Percentiles rank a stretch among this genome's conserved stretches.
These are phyloP conservation scores for Millerago galiae DNA, from an alignment of 805 yeast genomes.

Conservation along the genomic window DNA sequence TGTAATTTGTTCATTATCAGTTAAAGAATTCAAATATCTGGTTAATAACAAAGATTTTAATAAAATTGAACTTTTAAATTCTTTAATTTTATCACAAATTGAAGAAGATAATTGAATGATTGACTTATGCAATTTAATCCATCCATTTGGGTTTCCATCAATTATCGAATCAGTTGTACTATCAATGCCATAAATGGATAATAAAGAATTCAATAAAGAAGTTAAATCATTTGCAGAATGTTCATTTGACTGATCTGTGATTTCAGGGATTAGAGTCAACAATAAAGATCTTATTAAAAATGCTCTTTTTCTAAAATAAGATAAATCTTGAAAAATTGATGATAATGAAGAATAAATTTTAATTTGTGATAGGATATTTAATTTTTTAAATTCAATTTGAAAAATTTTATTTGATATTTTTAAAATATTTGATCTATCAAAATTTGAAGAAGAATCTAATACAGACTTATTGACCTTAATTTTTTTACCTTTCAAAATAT, in stretches of 20 bases:
- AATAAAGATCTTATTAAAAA: conserved; percentile 64
- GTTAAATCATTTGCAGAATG: conserved; percentile 26
- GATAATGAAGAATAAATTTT: conserved; percentile 63
- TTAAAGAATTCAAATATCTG: conserved; percentile 47
- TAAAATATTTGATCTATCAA: conserved; percentile 39
- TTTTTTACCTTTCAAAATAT: conserved; percentile 37
- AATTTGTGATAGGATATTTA: conserved; percentile 49
- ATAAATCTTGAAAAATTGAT: conserved; percentile 52
- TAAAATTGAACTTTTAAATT: conserved; percentile 35
- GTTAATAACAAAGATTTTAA: conserved; percentile 51
- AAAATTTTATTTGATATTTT: conserved; percentile 41
- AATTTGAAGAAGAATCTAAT: conserved; percentile 9
- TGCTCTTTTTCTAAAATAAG: conserved; percentile 59
- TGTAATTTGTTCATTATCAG: conserved; percentile 50
- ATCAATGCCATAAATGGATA: conserved; percentile 49
- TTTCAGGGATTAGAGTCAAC: conserved; percentile 39
- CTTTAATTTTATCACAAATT: conserved; percentile 47
- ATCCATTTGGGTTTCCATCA: conserved; percentile 30
- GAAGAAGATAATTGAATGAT: conserved; percentile 45
- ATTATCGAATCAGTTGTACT: conserved; percentile 28
- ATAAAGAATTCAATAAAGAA: conserved; percentile 41
- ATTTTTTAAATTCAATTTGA: conserved; percentile 35
- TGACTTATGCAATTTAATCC: conserved; percentile 54
- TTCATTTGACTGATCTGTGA: conserved; percentile 10
- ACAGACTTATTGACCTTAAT: conserved; percentile 6